Conservation (phyloP, 352 stramenopile genomes). For the Globisporangium recalcitrans region DNA sequence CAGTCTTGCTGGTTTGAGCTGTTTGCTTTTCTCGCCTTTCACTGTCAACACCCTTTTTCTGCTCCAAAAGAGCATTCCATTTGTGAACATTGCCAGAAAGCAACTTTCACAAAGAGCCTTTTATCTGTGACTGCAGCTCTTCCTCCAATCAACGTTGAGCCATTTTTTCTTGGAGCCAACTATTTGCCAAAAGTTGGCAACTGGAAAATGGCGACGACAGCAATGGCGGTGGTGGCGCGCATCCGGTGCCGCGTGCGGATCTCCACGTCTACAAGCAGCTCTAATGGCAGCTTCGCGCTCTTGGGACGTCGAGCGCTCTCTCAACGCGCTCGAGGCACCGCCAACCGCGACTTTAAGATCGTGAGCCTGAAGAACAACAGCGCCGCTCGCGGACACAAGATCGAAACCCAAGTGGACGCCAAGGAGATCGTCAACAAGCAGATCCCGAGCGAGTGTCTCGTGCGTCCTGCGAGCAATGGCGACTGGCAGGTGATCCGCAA, state of each 20-base stretch:
- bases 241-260: background rate
- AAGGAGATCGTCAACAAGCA: constrained; percentile 20
- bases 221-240: background rate
- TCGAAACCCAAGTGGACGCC: constrained; percentile 8
- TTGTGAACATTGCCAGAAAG: background rate
- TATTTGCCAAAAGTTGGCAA: too few relatives aligned
- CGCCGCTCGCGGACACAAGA: constrained; percentile 5
- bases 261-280: background rate
- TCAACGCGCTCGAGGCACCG: background rate
- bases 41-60: background rate
- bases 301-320: background rate
- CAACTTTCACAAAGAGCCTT: background rate
- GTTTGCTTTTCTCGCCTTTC: background rate
- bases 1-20: background rate
- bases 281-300: too few relatives aligned
- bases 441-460: constrained; percentile 18
- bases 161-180: background rate
- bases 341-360: constrained; percentile 7
- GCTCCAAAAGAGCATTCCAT: background rate
- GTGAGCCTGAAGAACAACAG: constrained; percentile 8
- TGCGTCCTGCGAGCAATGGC: constrained; percentile 25
- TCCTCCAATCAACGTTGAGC: background rate
- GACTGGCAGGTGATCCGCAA: constrained; percentile 50
- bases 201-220: background rate
- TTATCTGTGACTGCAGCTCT: background rate